Evolutionary conservation across 495 filamentous ascomycete species (phyloP).

Genomic region (Talaromyces trachyspermus): DNA sequence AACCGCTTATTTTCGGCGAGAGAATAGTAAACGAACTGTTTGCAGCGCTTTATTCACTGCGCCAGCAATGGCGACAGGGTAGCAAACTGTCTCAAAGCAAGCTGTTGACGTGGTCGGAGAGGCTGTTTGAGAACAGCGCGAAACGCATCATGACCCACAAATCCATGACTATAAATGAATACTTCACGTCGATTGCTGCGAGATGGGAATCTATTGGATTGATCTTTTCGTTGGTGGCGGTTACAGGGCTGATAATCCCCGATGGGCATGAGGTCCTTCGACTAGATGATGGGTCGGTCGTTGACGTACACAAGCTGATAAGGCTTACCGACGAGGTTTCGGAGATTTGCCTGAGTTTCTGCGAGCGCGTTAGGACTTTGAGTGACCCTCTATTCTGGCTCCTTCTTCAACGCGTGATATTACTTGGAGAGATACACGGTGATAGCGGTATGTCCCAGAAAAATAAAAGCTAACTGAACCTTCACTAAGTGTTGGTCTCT

Average conservation of each 20-base stretch:
- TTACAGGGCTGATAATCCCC: slow-evolving; percentile 1
- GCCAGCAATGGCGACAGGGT: neutral
- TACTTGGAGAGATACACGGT: slow-evolving; percentile 6
- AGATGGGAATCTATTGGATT: slow-evolving; percentile 10
- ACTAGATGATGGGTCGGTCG: neutral
- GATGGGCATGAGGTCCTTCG: slow-evolving; percentile 3
- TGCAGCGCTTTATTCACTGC: neutral
- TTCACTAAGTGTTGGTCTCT: too few species aligned
- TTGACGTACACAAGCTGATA: neutral
- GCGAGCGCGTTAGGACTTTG: slow-evolving; percentile 5
- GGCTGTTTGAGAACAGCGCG: slow-evolving; percentile 3
- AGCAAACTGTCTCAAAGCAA: neutral
- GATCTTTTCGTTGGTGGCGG: slow-evolving; percentile 5
- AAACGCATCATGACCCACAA: neutral
- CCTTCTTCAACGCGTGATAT: slow-evolving; percentile 4
- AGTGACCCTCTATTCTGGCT: slow-evolving; percentile 8
- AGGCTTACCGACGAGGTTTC: neutral
- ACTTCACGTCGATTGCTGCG: slow-evolving; percentile 2
- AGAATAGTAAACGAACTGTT: neutral
- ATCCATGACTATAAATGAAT: slow-evolving; percentile 1
- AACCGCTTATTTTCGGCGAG: slow-evolving; percentile 2
- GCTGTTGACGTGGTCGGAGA: slow-evolving; percentile 1
- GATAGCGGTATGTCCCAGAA: neutral
- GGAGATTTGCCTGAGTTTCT: slow-evolving; percentile 8
- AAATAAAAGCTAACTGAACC: too few species aligned